Evolutionary conservation across 345 rosid genomes (phyloP), one percentile per base, ranked within the genome.

Genomic region (Eutrema heterophyllum): DNA sequence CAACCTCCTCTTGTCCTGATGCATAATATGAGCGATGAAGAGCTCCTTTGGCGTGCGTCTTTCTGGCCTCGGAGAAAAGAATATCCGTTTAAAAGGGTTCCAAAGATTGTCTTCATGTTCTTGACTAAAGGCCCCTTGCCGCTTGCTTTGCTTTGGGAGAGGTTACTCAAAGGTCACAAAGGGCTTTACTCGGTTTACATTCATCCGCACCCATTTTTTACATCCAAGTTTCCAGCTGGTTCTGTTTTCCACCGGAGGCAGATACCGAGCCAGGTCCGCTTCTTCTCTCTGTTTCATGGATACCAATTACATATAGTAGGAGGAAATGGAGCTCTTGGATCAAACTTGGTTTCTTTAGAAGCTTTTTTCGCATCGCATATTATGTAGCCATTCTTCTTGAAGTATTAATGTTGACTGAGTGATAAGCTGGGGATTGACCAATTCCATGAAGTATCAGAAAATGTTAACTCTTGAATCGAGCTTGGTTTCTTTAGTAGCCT

Each of bases 101-200:
- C 97, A 0, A 92, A 95, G 87, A 73, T 95, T 83, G 98, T 96
- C 7, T 92, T 92, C 65, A 90, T 95, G 99, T 95, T 95, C 85
- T 86, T 95, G 87, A 81, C 98, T 3, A 89, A 86, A 80, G 99
- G 97, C 32, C 93, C 98, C 0, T 77, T 95, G 84, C 99, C 98
- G 0, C 85, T 95, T 76, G 88, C 86, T 63, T 82, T 86, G 75
- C 89, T 95, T 21, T 95, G 98, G 99, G 99, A 95, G 83, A 89
- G 83, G 84, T 92, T 95, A 79, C 70, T 95, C 5, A 86, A 79
- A 73, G 99, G 97, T 18, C 86, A 92, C 36, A 84, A 84, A 73
- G 91, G 83, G 75, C 81, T 78, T 51, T 95, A 87, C 81, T 92
- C 98, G 0, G 78, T 92, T 67, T 95, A 92, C 75, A 24, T 95